Evolutionary conservation across 1,284 basidiomycete species (phyloP).

Genomic region (Phlebopus sp.): DNA sequence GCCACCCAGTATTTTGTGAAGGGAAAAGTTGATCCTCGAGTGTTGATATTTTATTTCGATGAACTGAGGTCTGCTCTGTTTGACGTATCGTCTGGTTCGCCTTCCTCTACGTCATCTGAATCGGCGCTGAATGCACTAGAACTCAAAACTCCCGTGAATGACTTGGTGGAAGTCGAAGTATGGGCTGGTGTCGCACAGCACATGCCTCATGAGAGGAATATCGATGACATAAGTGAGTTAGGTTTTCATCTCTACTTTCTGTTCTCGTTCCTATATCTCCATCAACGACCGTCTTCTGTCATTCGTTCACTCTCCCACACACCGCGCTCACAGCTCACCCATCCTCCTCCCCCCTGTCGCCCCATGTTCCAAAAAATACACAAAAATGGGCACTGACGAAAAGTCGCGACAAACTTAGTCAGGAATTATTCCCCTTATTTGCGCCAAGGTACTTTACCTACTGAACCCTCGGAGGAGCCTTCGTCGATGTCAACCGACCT

Average conservation of each 20-base stretch:
- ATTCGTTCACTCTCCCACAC: conserved; percentile 18
- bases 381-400: conserved; percentile 51
- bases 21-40: conserved; percentile 71
- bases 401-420: conserved; percentile 85
- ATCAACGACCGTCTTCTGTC: conserved; percentile 10
- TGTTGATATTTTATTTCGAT: conserved; percentile 75
- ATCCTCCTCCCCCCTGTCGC: conserved; percentile 27
- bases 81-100: conserved; percentile 16
- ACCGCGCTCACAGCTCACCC: conserved; percentile 26
- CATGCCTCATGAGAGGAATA: conserved; percentile 59
- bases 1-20: conserved; percentile 71
- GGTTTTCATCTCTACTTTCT: conserved; percentile 17
- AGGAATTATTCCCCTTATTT: conserved; percentile 86
- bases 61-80: conserved; percentile 63
- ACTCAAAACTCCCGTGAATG: conserved; percentile 41
- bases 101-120: neutral
- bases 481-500: neutral
- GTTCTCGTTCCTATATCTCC: conserved; percentile 22
- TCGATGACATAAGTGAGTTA: conserved; percentile 77
- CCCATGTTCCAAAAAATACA: conserved; percentile 21
- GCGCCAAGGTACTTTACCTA: conserved; percentile 42
- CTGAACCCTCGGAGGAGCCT: conserved; percentile 8
- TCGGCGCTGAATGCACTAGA: neutral
- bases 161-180: conserved; percentile 57
- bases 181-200: conserved; percentile 66